Percentiles rank a stretch among this genome's conserved stretches.
Conservation (phyloP, 768 basidiomycete species). For the Serendipita sp. region DNA sequence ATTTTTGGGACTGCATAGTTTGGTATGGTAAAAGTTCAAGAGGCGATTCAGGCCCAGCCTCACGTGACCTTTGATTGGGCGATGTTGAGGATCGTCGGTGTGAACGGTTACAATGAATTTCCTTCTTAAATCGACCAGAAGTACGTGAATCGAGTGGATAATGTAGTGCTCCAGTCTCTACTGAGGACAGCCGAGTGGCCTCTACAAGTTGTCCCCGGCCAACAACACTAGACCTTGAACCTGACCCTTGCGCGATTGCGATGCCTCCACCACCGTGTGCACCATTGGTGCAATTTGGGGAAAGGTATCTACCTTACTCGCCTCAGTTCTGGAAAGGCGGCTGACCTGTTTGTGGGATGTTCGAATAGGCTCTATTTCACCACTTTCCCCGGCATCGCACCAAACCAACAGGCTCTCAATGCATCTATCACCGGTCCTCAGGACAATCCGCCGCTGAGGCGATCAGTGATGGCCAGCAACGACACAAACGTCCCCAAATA, state of each 20-base stretch:
- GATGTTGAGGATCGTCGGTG: neutral
- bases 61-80: neutral
- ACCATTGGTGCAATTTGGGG: conserved; percentile 62
- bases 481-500: conserved; percentile 57
- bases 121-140: neutral
- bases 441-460: conserved; percentile 31
- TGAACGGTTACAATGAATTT: no score
- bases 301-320: conserved; percentile 34
- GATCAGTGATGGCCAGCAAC: conserved; percentile 38
- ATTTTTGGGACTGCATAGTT: neutral
- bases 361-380: conserved; percentile 64
- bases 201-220: neutral
- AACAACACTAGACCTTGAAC: no score
- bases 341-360: neutral
- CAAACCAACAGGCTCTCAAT: conserved; percentile 50
- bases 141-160: neutral
- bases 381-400: conserved; percentile 65
- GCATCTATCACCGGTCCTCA: conserved; percentile 32
- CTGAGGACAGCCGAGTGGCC: neutral
- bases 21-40: neutral
- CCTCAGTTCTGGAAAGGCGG: conserved; percentile 2
- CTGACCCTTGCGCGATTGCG: neutral
- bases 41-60: neutral
- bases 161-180: neutral
- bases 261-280: conserved; percentile 30